Evolutionary conservation across 257 asterid genomes (phyloP).

Genomic region (Capsicum rhomboideum): DNA sequence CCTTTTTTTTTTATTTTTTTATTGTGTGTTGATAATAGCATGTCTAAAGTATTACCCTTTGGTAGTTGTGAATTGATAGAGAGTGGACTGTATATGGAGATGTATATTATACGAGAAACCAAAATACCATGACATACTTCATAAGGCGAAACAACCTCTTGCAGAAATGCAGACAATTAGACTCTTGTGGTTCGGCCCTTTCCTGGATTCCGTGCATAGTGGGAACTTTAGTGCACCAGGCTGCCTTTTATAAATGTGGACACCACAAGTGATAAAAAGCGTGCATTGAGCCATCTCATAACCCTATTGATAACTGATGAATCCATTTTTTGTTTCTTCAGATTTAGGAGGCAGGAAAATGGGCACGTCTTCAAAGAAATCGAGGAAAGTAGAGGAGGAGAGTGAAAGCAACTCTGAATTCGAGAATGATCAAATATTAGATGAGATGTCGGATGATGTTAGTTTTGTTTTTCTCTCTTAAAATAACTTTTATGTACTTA

Average conservation of each 20-base stretch:
- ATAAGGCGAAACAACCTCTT: background rate
- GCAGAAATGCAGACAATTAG: too few species aligned
- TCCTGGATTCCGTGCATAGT: too few species aligned
- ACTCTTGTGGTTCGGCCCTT: too few species aligned
- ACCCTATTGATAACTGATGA: background rate
- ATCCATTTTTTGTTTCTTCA: background rate
- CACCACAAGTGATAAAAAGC: background rate
- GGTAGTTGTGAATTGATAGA: background rate
- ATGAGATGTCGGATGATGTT: constrained; percentile 23
- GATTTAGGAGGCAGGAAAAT: constrained; percentile 9
- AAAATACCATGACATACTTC: background rate
- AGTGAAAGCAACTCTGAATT: constrained; percentile 44
- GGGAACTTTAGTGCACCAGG: too few species aligned
- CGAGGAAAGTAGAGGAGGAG: constrained; percentile 17
- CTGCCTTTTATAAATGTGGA: background rate
- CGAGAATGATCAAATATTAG: constrained; percentile 21
- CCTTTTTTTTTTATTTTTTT: background rate
- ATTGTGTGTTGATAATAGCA: background rate
- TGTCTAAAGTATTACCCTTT: background rate
- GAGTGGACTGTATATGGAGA: background rate
- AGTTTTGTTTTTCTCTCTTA: constrained; percentile 15
- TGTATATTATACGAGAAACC: background rate
- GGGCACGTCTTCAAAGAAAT: constrained; percentile 26
- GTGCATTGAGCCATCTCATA: background rate
- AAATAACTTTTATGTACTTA: background rate